A percentile compares a stretch with the other conserved stretches of the same genome.
Conservation (phyloP, 2,329 filamentous ascomycete species). For the Calonectria crousiana region DNA sequence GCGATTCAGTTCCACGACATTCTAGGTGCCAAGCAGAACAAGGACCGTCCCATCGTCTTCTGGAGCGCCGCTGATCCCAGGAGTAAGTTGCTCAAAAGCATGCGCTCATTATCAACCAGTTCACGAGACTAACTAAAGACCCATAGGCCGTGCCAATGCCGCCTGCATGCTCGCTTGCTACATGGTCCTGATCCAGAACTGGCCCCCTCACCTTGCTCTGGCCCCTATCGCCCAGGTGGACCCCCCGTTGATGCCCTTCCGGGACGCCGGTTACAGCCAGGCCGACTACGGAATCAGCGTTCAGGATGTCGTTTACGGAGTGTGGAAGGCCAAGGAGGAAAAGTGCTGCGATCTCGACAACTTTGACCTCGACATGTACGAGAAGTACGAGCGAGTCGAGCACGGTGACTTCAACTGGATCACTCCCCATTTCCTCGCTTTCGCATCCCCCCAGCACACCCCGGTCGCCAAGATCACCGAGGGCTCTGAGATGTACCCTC, state of each 20-base stretch:
- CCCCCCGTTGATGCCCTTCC: conserved; percentile 97
- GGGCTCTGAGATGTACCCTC: conserved; percentile 78
- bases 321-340: conserved; percentile 99
- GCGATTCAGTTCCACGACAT: conserved; percentile 97
- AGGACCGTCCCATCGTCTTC: conserved; percentile 91
- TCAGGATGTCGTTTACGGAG: conserved; percentile 97
- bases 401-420: conserved; percentile 99
- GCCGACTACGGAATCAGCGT: conserved; percentile 96
- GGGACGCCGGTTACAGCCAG: conserved; percentile 97
- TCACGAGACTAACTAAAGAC: conserved; percentile 27
- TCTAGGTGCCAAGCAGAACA: conserved; percentile 89
- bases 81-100: conserved; percentile 68
- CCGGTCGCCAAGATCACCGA: conserved; percentile 79
- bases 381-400: conserved; percentile 94
- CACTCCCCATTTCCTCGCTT: conserved; percentile 93
- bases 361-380: conserved; percentile 97
- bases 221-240: conserved; percentile 97
- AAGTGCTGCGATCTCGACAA: conserved; percentile 90
- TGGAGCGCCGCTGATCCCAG: conserved; percentile 94
- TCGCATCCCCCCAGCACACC: conserved; percentile 91
- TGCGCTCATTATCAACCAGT: conserved; percentile 2
- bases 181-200: conserved; percentile 98
- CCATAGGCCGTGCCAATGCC: conserved; percentile 85
- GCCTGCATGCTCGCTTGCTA: conserved; percentile 96
- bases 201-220: conserved; percentile 95